Conservation (phyloP, 1,284 basidiomycete species). For the Tylopilus sp. region DNA sequence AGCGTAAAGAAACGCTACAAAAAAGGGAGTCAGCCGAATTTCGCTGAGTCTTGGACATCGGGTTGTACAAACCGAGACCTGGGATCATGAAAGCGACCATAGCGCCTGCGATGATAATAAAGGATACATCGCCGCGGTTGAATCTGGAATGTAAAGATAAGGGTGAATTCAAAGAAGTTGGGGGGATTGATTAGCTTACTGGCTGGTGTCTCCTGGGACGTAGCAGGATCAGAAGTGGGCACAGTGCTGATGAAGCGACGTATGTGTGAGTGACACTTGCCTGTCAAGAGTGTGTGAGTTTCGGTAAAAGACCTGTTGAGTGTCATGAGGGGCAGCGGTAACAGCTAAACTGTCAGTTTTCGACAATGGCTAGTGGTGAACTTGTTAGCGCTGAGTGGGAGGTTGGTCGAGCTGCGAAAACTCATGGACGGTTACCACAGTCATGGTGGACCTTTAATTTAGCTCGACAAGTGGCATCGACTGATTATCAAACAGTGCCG, state of each 20-base stretch:
- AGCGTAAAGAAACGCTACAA: conserved; percentile 78
- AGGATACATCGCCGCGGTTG: conserved; percentile 71
- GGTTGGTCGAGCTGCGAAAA: not conserved
- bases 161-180: not conserved
- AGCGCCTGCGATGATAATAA: conserved; percentile 74
- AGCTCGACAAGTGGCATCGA: too few species aligned
- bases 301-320: not conserved
- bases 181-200: conserved; percentile 22
- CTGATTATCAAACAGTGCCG: too few species aligned
- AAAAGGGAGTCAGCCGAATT: conserved; percentile 7
- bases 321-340: conserved; percentile 2
- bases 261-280: conserved; percentile 11
- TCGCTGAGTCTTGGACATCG: not conserved
- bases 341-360: not conserved
- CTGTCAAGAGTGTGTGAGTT: not conserved
- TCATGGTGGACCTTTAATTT: not conserved
- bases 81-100: conserved; percentile 82
- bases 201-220: conserved; percentile 22
- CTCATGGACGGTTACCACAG: not conserved
- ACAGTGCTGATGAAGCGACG: not conserved
- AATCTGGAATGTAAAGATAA: conserved; percentile 37
- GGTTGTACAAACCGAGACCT: conserved; percentile 52
- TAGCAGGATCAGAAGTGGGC: conserved; percentile 11
- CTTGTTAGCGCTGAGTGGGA: not conserved
- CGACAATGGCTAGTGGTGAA: not conserved